A percentile compares a stretch with the other conserved stretches of the same genome.
These are phyloP conservation scores for Petunia secreta DNA, from an alignment of 257 asterid genomes.

Conservation along the genomic window DNA sequence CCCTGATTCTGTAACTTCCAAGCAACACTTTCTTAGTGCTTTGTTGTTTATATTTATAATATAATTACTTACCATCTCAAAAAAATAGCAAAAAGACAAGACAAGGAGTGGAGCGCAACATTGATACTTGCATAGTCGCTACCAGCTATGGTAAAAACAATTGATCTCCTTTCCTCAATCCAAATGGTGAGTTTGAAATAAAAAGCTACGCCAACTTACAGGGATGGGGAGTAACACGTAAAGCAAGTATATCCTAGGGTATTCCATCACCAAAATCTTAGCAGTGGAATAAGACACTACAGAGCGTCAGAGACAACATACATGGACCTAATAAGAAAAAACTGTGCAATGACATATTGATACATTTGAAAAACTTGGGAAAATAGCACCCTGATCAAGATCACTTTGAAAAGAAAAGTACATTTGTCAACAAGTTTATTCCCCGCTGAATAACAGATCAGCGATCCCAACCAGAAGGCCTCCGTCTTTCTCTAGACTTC, in stretches of 20 bases:
- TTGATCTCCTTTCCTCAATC: neutral
- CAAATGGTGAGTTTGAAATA: neutral
- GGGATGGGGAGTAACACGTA: neutral
- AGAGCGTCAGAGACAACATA: neutral
- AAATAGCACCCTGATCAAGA: neutral
- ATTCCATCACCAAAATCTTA: constrained; percentile 9
- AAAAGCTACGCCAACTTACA: constrained; percentile 9
- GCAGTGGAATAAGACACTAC: neutral
- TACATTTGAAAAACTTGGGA: neutral
- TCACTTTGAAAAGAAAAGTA: neutral
- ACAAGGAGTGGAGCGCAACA: no score
- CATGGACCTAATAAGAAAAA: neutral
- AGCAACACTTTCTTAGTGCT: no score
- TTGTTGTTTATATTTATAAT: no score
- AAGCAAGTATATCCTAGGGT: neutral
- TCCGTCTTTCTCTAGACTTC: constrained; percentile 79
- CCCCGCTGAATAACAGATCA: constrained; percentile 29
- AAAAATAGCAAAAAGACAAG: no score
- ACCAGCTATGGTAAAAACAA: neutral
- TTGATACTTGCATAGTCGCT: neutral
- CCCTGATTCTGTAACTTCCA: no score
- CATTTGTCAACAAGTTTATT: constrained; percentile 13
- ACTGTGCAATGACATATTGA: neutral
- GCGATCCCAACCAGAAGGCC: constrained; percentile 97
- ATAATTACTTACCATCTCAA: no score